Conservation (phyloP, 345 rosid species). For the Ailanthus altissimus region DNA sequence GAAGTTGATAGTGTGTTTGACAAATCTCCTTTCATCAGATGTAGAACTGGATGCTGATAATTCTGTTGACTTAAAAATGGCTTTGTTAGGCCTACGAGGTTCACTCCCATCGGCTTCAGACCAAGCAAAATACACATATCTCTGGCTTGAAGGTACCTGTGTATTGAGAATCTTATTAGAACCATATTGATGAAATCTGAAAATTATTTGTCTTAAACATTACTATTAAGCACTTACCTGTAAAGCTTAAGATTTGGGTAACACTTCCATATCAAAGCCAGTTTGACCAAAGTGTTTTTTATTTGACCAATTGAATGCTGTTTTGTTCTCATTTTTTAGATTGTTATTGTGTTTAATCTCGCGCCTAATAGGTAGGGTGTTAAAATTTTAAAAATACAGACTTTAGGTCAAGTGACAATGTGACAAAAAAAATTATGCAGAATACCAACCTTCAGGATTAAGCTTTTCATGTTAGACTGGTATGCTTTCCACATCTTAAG, state of each 20-base stretch:
- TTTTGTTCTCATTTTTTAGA: neutral
- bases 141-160: constrained; percentile 96
- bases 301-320: neutral
- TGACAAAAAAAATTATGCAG: constrained; percentile 4
- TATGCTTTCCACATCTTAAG: constrained; percentile 82
- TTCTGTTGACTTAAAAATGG: constrained; percentile 62
- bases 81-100: constrained; percentile 37
- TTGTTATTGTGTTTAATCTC: neutral
- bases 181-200: constrained; percentile 1
- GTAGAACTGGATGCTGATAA: constrained; percentile 56
- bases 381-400: neutral
- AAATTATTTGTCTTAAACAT: neutral
- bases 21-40: constrained; percentile 58
- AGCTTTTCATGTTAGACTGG: constrained; percentile 61
- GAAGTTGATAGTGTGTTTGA: constrained; percentile 75
- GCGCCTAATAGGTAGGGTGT: neutral
- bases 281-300: neutral
- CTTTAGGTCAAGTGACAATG: neutral
- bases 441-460: constrained; percentile 60
- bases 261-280: neutral
- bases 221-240: neutral
- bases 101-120: constrained; percentile 59
- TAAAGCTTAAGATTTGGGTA: neutral
- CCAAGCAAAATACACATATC: constrained; percentile 75
- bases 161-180: constrained; percentile 21